phyloP scores from a whole-genome alignment of 345 rosid species.

The Camelina neglecta region DNA sequence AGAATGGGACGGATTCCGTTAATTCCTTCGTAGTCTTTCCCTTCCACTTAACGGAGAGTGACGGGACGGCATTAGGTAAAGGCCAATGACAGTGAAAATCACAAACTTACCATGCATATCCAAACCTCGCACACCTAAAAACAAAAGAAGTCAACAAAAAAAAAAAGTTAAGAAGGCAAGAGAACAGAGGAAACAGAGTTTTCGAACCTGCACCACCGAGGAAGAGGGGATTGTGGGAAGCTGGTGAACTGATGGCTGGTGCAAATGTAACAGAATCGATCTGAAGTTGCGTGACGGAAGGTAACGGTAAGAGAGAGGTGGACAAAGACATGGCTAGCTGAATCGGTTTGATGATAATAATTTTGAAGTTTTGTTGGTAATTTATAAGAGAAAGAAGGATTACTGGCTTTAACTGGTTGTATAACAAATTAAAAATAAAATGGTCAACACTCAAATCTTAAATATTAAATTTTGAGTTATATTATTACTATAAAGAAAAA shows the following conservation, averaged over 20 bases:
- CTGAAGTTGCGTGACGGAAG: conserved; percentile 45
- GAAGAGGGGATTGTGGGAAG: conserved; percentile 59
- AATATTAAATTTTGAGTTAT: no score
- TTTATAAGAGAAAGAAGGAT: conserved; percentile 7
- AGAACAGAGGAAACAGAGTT: not conserved
- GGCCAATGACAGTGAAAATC: conserved; percentile 80
- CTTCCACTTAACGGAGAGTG: no score
- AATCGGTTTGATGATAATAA: not conserved
- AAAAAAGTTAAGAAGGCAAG: not conserved
- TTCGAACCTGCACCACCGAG: conserved; percentile 82
- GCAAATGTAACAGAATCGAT: conserved; percentile 63
- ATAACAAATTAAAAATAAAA: no score
- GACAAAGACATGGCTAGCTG: conserved; percentile 27
- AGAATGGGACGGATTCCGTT: conserved; percentile 41
- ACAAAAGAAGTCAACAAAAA: not conserved
- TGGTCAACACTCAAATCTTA: no score
- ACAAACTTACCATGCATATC: conserved; percentile 69
- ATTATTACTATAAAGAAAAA: no score
- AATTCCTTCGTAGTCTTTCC: no score
- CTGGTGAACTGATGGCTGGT: conserved; percentile 69
- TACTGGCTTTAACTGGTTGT: no score
- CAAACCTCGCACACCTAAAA: conserved; percentile 73
- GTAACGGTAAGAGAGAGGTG: conserved; percentile 20
- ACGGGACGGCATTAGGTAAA: conserved; percentile 51
- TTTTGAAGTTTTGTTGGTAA: not conserved